Evolutionary conservation across 495 filamentous ascomycete genomes (phyloP), one percentile per base, ranked within the genome.

Genomic region (Cercophora sp.): DNA sequence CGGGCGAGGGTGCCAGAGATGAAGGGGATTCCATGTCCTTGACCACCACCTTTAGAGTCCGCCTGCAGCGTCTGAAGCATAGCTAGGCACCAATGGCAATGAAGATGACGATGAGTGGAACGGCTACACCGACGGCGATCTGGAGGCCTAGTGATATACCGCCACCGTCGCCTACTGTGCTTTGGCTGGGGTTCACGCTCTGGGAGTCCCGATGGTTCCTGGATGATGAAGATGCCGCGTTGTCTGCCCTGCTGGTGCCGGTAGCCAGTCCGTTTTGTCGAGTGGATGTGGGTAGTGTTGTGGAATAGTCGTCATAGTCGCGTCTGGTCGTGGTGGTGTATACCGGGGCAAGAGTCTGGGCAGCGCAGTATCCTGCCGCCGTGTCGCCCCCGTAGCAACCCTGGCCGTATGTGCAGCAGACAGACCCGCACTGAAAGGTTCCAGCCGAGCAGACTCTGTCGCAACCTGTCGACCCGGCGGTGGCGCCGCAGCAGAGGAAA

Each of bases 391-490:
- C 45, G 23, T 18, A 37, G 32, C 45, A 48, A 10, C 18, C 26
- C 31, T 48, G 45, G 15, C 45, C 45, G 45, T 37, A 20, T 15
- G 45, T 37, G 31, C 45, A 48, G 45, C 45, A 48, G 3, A 48
- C 45, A 9, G 45, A 48, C 6, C 45, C 29, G 32, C 45, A 48
- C 45, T 48, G 45, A 22, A 48, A 48, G 5, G 27, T 37, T 18
- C 45, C 45, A 23, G 18, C 18, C 13, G 32, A 27, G 25, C 45
- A 48, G 4, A 48, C 26, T 9, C 31, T 34, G 1, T 27, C 4
- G 32, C 45, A 48, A 9, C 27, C 45, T 4, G 26, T n/a, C 27
- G 45, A 15, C 4, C 45, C 45, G 4, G 45, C 45, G 15, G 18
- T 37, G 1, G 45, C 45, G 5, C 29, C 45, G 25, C 45, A 48